Conservation (phyloP, 108 stramenopile species). For the Nitzschia sp. region DNA sequence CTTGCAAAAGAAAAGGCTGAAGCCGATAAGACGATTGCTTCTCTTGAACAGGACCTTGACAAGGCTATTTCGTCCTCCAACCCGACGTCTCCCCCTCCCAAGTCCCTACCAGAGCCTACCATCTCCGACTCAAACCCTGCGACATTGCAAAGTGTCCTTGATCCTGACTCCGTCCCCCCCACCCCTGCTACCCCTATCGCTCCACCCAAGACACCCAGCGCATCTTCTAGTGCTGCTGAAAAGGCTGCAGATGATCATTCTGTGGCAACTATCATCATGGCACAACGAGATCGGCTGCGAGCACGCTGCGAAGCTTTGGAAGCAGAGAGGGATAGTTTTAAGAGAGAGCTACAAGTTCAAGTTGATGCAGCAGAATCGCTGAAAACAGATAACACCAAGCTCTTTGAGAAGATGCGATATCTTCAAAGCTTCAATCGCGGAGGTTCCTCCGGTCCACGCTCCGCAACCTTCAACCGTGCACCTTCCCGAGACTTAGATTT, state of each 20-base stretch:
- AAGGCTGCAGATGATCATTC: constrained; percentile 82
- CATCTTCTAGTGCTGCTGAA: constrained; percentile 40
- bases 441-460: constrained; percentile 5
- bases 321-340: constrained; percentile 86
- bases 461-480: constrained; percentile 24
- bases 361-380: constrained; percentile 71
- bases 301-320: constrained; percentile 77
- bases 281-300: constrained; percentile 79
- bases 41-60: constrained; percentile 79
- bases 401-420: constrained; percentile 89
- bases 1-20: constrained; percentile 60
- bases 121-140: constrained; percentile 44
- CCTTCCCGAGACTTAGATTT: constrained; percentile 78
- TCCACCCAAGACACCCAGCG: constrained; percentile 22
- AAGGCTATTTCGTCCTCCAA: constrained; percentile 58
- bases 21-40: constrained; percentile 62
- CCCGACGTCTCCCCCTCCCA: constrained; percentile 11
- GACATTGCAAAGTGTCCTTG: constrained; percentile 64
- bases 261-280: constrained; percentile 89
- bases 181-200: constrained; percentile 12
- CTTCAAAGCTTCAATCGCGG: constrained; percentile 65
- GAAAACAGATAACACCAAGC: constrained; percentile 84
- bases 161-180: constrained; percentile 54
- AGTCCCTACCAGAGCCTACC: constrained; percentile 12
- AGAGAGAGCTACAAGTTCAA: constrained; percentile 80